Evolutionary conservation across 192 early-diverging fungal genomes (phyloP).

Genomic region (Linnemannia exigua): DNA sequence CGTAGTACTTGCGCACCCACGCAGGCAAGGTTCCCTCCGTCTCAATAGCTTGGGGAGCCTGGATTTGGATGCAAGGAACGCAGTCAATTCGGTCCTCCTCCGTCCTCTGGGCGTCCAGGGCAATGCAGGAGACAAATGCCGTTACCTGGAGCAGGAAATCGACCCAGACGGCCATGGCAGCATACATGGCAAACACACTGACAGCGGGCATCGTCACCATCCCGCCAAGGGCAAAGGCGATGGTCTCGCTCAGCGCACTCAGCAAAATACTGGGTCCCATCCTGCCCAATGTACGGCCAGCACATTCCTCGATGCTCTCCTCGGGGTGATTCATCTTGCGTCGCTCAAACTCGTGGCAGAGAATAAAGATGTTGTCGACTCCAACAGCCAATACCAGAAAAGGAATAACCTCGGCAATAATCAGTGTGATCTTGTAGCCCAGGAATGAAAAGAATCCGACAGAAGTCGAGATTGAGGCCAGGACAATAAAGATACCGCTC

Average conservation of each 20-base stretch:
- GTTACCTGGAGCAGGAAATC: conserved; percentile 77
- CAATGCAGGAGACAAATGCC: conserved; percentile 70
- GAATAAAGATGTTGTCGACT: conserved; percentile 79
- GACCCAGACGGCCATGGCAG: conserved; percentile 73
- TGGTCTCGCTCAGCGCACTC: conserved; percentile 71
- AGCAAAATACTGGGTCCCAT: conserved; percentile 76
- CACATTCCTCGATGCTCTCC: conserved; percentile 68
- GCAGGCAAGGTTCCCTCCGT: conserved; percentile 64
- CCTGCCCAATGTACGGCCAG: conserved; percentile 67
- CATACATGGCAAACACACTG: conserved; percentile 76
- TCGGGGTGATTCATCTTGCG: conserved; percentile 58
- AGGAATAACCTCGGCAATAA: conserved; percentile 79
- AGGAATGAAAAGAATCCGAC: conserved; percentile 73
- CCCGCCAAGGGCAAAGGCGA: conserved; percentile 73
- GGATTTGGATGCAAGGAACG: conserved; percentile 64
- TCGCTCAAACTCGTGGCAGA: conserved; percentile 73
- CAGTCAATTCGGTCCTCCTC: conserved; percentile 68
- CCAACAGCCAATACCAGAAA: conserved; percentile 77
- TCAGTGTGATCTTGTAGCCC: conserved; percentile 73
- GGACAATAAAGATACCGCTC: conserved; percentile 71
- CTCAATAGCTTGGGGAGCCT: conserved; percentile 60
- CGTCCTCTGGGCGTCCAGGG: conserved; percentile 68
- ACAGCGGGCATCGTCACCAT: conserved; percentile 79
- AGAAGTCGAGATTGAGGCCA: conserved; percentile 71
- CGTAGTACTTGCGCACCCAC: conserved; percentile 66